These are phyloP conservation scores for Trichosporon ovoides DNA, from an alignment of 1,284 basidiomycete genomes.

Conservation along the genomic window DNA sequence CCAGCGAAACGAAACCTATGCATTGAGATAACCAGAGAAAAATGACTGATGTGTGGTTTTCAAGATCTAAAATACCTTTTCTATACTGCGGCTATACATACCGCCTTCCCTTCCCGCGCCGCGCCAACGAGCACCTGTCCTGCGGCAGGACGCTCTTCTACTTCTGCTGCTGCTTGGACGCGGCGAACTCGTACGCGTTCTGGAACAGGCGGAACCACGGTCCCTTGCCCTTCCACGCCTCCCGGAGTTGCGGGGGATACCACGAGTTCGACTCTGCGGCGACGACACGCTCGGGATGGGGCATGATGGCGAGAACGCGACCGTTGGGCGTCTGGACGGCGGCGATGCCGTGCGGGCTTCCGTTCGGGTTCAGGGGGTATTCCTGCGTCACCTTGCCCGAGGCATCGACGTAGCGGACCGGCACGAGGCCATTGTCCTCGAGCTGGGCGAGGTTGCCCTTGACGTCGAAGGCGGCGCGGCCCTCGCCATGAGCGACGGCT, in stretches of 20 bases:
- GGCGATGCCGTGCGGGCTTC: slow-evolving; percentile 77
- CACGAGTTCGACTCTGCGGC: slow-evolving; percentile 78
- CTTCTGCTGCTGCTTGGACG: slow-evolving; percentile 12
- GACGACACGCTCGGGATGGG: slow-evolving; percentile 80
- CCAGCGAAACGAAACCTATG: too few relatives aligned
- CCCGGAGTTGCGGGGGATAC: slow-evolving; percentile 61
- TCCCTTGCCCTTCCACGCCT: slow-evolving; percentile 64
- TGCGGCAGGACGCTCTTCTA: too few relatives aligned
- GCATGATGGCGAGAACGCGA: slow-evolving; percentile 90
- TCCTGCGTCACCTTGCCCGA: slow-evolving; percentile 60
- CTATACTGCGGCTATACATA: too few relatives aligned
- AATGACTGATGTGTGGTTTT: too few relatives aligned
- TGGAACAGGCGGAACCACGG: slow-evolving; percentile 97
- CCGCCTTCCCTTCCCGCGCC: too few relatives aligned
- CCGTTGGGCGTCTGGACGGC: slow-evolving; percentile 82
- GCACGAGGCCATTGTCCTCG: slow-evolving; percentile 57
- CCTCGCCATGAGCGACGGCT: slow-evolving; percentile 94
- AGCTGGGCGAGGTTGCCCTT: slow-evolving; percentile 51
- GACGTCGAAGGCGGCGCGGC: slow-evolving; percentile 66
- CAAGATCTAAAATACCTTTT: too few relatives aligned
- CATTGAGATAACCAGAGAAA: too few relatives aligned
- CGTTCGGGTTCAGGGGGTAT: slow-evolving; percentile 96
- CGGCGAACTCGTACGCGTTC: slow-evolving; percentile 61
- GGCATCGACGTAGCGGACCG: slow-evolving; percentile 71
- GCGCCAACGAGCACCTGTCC: background rate